Conservation (phyloP, 192 early-diverging fungal species). For the Gamsiella multidivaricata region DNA sequence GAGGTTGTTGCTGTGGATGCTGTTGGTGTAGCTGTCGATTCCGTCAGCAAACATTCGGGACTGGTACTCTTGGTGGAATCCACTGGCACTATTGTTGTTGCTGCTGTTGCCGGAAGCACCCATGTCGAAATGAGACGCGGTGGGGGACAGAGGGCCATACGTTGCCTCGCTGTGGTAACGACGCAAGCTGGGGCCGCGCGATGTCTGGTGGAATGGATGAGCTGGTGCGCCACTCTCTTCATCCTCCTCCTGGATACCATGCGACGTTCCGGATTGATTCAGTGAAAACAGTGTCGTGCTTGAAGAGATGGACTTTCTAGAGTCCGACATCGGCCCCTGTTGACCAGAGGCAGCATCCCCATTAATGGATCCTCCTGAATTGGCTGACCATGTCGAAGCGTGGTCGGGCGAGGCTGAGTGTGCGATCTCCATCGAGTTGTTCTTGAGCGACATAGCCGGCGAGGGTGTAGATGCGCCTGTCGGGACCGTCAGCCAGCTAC, state of each 20-base stretch:
- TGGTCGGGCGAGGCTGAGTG: conserved; percentile 26
- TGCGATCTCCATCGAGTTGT: conserved; percentile 1
- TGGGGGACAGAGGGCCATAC: too few relatives aligned
- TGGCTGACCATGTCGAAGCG: conserved; percentile 19
- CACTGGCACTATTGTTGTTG: background rate
- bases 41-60: conserved; percentile 36
- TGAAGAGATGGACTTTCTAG: conserved; percentile 23
- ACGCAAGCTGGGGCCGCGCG: background rate
- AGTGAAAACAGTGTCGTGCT: background rate
- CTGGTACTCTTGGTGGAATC: conserved; percentile 11
- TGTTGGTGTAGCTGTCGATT: conserved; percentile 31
- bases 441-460: conserved; percentile 30
- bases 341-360: conserved; percentile 2
- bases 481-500: conserved; percentile 49
- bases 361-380: conserved; percentile 8
- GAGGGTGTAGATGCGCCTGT: conserved; percentile 12
- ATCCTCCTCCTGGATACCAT: conserved; percentile 38
- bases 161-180: background rate
- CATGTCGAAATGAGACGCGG: conserved; percentile 6
- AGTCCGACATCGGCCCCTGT: background rate
- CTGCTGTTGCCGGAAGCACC: background rate
- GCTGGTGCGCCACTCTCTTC: conserved; percentile 7
- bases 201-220: conserved; percentile 7
- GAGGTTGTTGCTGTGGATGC: background rate
- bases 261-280: background rate